phyloP scores from a whole-genome alignment of 2,329 filamentous ascomycete species.

The Colletotrichum sp. region DNA sequence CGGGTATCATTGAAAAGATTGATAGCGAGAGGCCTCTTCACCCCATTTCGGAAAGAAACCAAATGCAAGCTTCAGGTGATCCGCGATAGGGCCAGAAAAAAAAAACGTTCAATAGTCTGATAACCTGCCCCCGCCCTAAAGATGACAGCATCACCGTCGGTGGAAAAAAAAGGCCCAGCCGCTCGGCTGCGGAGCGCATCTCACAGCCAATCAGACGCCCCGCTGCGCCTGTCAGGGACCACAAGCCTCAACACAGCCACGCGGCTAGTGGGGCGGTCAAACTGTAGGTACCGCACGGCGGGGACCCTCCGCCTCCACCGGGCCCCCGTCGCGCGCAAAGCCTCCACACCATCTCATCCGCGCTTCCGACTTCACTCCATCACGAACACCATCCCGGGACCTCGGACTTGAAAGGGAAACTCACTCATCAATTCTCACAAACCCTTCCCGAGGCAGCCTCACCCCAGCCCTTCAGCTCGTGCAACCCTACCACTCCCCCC shows the following conservation, averaged over 20 bases:
- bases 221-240: background rate
- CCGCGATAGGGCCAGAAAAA: background rate
- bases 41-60: background rate
- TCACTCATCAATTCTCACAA: background rate
- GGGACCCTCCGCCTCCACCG: background rate
- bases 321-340: background rate
- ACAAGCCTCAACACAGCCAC: background rate
- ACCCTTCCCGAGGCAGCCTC: background rate
- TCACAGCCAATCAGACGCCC: background rate
- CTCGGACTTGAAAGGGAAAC: background rate
- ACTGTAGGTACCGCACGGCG: background rate
- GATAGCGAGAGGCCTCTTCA: background rate
- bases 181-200: background rate
- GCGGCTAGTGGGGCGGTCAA: background rate
- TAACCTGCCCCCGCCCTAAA: background rate
- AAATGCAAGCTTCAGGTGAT: background rate
- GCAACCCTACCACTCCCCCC: background rate
- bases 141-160: background rate
- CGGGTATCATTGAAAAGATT: background rate
- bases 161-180: background rate
- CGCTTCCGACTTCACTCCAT: slow-evolving; percentile 16
- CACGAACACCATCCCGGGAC: background rate
- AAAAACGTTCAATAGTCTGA: background rate
- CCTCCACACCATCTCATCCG: background rate
- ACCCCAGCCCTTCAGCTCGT: background rate